Percentiles rank a stretch among this genome's conserved stretches.
Evolutionary conservation across 106 monocot genomes (phyloP).

Genomic region (Cymbidium sinense): DNA sequence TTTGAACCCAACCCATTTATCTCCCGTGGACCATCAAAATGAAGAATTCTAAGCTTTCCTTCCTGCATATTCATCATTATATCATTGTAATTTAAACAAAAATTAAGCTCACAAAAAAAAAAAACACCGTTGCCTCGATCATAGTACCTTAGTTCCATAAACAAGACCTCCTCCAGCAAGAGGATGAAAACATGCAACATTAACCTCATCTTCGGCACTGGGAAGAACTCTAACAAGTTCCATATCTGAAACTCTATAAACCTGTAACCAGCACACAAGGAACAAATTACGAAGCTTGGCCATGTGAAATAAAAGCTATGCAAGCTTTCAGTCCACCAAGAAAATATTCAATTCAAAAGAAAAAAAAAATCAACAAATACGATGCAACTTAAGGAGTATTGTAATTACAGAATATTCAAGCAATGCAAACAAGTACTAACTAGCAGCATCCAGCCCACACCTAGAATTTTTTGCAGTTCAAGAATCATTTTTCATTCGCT

Average conservation of each 20-base stretch:
- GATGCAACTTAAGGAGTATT: not conserved
- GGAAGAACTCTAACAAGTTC: conserved; percentile 96
- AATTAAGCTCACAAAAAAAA: not conserved
- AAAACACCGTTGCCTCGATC: not conserved
- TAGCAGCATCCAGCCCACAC: not conserved
- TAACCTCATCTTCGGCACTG: conserved; percentile 97
- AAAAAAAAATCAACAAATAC: not conserved
- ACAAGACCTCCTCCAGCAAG: conserved; percentile 80
- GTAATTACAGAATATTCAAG: not conserved
- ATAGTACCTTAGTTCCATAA: conserved; percentile 89
- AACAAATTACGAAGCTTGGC: not conserved
- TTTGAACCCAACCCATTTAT: conserved; percentile 24
- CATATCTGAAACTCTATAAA: conserved; percentile 98
- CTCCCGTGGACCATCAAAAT: conserved; percentile 43
- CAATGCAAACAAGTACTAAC: not conserved
- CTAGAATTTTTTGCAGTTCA: not conserved
- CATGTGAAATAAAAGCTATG: not conserved
- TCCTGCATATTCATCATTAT: conserved; percentile 43
- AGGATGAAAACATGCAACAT: conserved; percentile 99
- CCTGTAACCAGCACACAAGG: conserved; percentile 22
- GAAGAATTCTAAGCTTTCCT: conserved; percentile 87
- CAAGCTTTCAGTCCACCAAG: not conserved
- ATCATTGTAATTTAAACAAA: not conserved
- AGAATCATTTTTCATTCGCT: not conserved
- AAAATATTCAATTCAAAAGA: not conserved